Evolutionary conservation across 768 basidiomycete genomes (phyloP).

Genomic region (Collybia sordida): DNA sequence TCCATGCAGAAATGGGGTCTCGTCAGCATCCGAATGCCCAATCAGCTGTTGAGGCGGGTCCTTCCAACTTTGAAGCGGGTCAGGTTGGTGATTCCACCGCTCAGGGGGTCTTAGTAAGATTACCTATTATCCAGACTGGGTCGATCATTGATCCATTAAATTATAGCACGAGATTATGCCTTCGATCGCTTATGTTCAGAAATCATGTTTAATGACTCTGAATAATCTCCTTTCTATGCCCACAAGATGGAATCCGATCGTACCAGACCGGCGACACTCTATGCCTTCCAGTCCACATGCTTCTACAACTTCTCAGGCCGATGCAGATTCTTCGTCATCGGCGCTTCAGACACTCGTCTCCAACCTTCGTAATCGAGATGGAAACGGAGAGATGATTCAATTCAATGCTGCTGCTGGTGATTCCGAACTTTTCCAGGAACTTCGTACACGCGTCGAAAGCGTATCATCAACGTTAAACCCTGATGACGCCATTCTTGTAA

Average conservation of each 20-base stretch:
- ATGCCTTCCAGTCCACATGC: slow-evolving; percentile 47
- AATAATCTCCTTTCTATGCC: slow-evolving; percentile 63
- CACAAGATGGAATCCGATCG: slow-evolving; percentile 50
- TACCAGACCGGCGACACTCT: slow-evolving; percentile 61
- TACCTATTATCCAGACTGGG: not conserved
- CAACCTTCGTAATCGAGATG: slow-evolving; percentile 55
- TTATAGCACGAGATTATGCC: slow-evolving; percentile 61
- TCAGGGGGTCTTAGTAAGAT: slow-evolving; percentile 13
- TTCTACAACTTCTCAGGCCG: slow-evolving; percentile 25
- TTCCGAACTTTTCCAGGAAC: slow-evolving; percentile 56
- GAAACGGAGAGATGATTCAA: slow-evolving; percentile 47
- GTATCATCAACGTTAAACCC: slow-evolving; percentile 42
- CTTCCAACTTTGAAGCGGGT: slow-evolving; percentile 10
- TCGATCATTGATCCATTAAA: slow-evolving; percentile 7
- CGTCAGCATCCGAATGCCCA: not conserved
- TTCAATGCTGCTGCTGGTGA: slow-evolving; percentile 39
- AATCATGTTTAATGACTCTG: slow-evolving; percentile 72
- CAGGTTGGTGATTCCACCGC: slow-evolving; percentile 1
- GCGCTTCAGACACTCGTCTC: slow-evolving; percentile 62
- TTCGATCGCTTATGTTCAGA: slow-evolving; percentile 73
- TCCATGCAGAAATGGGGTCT: slow-evolving; percentile 16
- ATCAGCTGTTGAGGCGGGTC: slow-evolving; percentile 6
- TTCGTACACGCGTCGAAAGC: slow-evolving; percentile 51
- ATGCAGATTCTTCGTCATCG: slow-evolving; percentile 39
- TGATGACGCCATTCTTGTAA: slow-evolving; percentile 62